Evolutionary conservation across 768 basidiomycete genomes (phyloP).

Genomic region (Cantharellus cinnabarinus): DNA sequence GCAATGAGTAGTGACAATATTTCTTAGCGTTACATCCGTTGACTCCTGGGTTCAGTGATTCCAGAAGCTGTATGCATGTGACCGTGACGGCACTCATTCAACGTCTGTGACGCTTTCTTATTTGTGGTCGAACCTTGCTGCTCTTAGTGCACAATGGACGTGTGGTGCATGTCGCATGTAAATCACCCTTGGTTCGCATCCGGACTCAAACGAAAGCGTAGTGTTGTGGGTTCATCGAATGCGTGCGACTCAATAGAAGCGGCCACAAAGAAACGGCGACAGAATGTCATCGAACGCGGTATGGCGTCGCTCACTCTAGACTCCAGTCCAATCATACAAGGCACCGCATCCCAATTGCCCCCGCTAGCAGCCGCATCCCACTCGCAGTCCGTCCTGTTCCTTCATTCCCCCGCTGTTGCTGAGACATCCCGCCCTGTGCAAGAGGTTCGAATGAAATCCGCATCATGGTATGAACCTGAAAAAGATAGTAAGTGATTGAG

Average conservation of each 20-base stretch:
- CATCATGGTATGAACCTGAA: slow-evolving; percentile 50
- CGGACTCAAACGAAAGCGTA: not conserved
- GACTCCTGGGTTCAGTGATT: too few relatives aligned
- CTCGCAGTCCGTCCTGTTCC: not conserved
- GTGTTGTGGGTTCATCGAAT: not conserved
- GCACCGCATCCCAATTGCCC: not conserved
- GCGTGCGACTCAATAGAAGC: not conserved
- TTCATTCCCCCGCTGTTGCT: not conserved
- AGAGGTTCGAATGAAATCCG: slow-evolving; percentile 43
- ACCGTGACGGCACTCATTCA: too few relatives aligned
- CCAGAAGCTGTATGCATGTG: too few relatives aligned
- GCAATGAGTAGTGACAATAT: too few relatives aligned
- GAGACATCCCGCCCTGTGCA: slow-evolving; percentile 10
- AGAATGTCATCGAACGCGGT: not conserved
- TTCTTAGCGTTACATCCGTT: too few relatives aligned
- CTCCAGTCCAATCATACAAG: not conserved
- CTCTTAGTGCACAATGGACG: too few relatives aligned
- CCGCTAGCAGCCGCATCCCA: not conserved
- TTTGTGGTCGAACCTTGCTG: too few relatives aligned
- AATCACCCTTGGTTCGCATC: not conserved
- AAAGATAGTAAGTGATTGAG: slow-evolving; percentile 34
- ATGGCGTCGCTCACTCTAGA: not conserved
- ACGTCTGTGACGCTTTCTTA: too few relatives aligned
- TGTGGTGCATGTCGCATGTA: not conserved
- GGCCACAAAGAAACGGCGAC: not conserved